Evolutionary conservation across 1,284 basidiomycete species (phyloP).

Genomic region (Caloboletus inedulis): DNA sequence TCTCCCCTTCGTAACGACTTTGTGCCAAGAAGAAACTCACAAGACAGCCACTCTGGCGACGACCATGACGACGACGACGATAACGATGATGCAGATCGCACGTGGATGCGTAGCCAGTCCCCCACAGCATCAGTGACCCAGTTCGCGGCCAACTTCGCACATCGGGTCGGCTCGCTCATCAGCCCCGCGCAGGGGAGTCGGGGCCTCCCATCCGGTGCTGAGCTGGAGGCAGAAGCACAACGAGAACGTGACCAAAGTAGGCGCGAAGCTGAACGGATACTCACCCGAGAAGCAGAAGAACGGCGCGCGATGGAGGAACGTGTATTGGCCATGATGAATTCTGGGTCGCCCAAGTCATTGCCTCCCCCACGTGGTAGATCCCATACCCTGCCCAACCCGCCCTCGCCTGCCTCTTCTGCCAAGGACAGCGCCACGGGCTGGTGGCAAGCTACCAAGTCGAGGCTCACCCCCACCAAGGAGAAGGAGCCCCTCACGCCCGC

Average conservation of each 20-base stretch:
- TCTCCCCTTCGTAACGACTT: conserved; percentile 64
- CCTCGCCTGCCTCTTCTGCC: conserved; percentile 59
- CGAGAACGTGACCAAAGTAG: conserved; percentile 69
- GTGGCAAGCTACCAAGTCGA: conserved; percentile 70
- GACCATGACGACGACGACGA: conserved; percentile 49
- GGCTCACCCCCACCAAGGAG: conserved; percentile 72
- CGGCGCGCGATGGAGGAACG: conserved; percentile 65
- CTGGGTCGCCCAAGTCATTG: conserved; percentile 36
- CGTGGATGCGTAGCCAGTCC: conserved; percentile 42
- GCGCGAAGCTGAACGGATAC: conserved; percentile 70
- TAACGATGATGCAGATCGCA: conserved; percentile 40
- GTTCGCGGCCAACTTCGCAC: conserved; percentile 67
- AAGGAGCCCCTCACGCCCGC: conserved; percentile 72
- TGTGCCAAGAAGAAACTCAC: conserved; percentile 40
- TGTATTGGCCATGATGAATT: conserved; percentile 66
- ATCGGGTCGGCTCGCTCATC: conserved; percentile 63
- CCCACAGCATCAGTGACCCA: conserved; percentile 67
- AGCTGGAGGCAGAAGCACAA: conserved; percentile 74
- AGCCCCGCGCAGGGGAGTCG: conserved; percentile 43
- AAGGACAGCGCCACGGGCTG: conserved; percentile 54
- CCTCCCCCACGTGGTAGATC: conserved; percentile 53
- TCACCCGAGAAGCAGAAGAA: conserved; percentile 66
- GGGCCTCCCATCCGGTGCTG: conserved; percentile 62
- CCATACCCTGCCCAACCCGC: conserved; percentile 52
- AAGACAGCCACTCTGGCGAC: conserved; percentile 50